Evolutionary conservation across 139 green algal genomes (phyloP).

Genomic region (Penium margaritaceum): DNA sequence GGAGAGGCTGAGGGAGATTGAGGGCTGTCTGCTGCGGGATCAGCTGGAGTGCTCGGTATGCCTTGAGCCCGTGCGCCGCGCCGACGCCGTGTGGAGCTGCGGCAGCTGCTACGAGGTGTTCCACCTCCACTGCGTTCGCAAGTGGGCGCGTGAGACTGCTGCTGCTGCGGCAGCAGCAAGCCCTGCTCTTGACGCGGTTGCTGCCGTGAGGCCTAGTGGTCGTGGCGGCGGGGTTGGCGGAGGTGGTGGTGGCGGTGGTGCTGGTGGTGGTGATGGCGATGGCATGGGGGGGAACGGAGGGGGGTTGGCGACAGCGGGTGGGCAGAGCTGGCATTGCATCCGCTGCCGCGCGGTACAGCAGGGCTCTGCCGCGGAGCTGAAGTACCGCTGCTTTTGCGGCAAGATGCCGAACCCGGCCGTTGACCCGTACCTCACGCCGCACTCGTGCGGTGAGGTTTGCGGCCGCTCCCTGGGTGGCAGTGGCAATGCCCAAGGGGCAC

Average conservation of each 20-base stretch:
- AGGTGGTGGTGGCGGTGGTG: not conserved
- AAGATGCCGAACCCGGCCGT: not conserved
- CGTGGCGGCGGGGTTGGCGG: not conserved
- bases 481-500: too few relatives aligned
- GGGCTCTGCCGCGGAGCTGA: conserved; percentile 2
- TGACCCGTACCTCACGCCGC: conserved; percentile 39
- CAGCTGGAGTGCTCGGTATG: conserved; percentile 45
- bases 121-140: conserved; percentile 32
- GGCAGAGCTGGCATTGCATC: conserved; percentile 34
- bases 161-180: too few relatives aligned
- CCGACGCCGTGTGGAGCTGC: conserved; percentile 29
- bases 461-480: conserved; percentile 6
- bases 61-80: conserved; percentile 19
- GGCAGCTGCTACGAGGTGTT: conserved; percentile 41
- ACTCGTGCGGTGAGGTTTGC: conserved; percentile 46
- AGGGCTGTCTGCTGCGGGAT: conserved; percentile 26
- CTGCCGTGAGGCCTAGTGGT: too few relatives aligned
- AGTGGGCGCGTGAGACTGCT: conserved; percentile 34
- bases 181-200: too few relatives aligned
- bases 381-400: conserved; percentile 39
- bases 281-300: not conserved
- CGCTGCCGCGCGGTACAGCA: conserved; percentile 22
- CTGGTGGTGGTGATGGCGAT: not conserved
- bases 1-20: conserved; percentile 36
- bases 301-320: too few relatives aligned